phyloP scores from a whole-genome alignment of 768 basidiomycete genomes.

The Tephrocybe sp. region DNA sequence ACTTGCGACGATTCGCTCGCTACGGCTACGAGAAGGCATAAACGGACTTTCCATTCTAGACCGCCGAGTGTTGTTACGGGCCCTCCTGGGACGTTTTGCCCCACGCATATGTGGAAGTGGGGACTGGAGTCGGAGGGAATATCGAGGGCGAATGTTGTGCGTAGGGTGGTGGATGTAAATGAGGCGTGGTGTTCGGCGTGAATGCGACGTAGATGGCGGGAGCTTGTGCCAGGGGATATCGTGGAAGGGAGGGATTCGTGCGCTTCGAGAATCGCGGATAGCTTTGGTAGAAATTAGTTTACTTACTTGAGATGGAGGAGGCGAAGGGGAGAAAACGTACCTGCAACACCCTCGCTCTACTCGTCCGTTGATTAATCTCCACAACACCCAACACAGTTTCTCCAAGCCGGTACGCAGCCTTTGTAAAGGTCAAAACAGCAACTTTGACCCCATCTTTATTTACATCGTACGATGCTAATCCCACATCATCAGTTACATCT shows the following conservation, averaged over 20 bases:
- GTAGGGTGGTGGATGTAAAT: slow-evolving; percentile 66
- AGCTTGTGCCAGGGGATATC: slow-evolving; percentile 44
- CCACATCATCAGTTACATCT: not conserved
- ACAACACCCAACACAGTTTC: slow-evolving; percentile 91
- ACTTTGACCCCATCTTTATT: slow-evolving; percentile 90
- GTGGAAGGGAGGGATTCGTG: slow-evolving; percentile 78
- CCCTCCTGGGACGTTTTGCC: slow-evolving; percentile 25
- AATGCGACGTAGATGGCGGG: slow-evolving; percentile 57
- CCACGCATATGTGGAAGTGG: slow-evolving; percentile 75
- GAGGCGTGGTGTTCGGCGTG: slow-evolving; percentile 87
- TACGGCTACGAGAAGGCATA: slow-evolving; percentile 83
- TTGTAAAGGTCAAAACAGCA: slow-evolving; percentile 88
- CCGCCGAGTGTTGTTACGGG: slow-evolving; percentile 52
- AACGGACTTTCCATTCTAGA: slow-evolving; percentile 83
- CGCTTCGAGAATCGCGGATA: slow-evolving; percentile 86
- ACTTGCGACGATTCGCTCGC: slow-evolving; percentile 43
- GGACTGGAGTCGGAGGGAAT: slow-evolving; percentile 89
- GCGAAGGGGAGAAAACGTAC: slow-evolving; percentile 39
- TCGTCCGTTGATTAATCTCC: slow-evolving; percentile 73
- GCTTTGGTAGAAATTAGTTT: slow-evolving; percentile 35
- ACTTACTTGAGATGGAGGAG: not conserved
- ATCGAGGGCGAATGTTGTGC: slow-evolving; percentile 85
- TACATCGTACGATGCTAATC: slow-evolving; percentile 87
- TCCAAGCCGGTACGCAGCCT: slow-evolving; percentile 87
- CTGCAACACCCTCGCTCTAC: slow-evolving; percentile 77